Percentiles rank a stretch among this genome's conserved stretches.
phyloP scores from a whole-genome alignment of 768 basidiomycete genomes.

The Boletus eberwhitei region DNA sequence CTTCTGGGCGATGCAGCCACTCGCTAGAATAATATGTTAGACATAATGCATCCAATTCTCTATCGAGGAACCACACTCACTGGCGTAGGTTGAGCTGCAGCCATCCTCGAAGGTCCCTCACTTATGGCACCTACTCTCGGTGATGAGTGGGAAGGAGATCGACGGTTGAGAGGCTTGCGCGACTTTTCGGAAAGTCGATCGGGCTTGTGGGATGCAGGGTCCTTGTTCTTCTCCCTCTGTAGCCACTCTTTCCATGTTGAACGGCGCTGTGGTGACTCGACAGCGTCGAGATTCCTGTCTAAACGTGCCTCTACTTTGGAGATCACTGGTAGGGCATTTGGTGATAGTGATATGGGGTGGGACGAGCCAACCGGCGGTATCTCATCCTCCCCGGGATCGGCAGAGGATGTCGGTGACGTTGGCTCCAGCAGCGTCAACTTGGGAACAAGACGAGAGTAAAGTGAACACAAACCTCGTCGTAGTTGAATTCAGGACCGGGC shows the following conservation, averaged over 20 bases:
- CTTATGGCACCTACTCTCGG: no score
- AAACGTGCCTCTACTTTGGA: no score
- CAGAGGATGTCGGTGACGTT: not conserved
- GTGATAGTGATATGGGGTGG: not conserved
- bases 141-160: not conserved
- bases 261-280: no score
- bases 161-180: not conserved
- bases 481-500: not conserved
- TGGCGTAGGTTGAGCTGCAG: not conserved
- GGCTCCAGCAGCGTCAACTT: not conserved
- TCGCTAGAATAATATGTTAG: not conserved
- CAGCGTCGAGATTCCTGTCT: no score
- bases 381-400: not conserved
- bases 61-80: not conserved
- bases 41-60: no score
- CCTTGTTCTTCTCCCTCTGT: not conserved
- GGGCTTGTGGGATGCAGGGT: not conserved
- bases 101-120: not conserved
- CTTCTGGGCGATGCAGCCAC: accelerated
- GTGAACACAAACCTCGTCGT: not conserved
- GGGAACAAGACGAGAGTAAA: not conserved
- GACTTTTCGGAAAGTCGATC: no score
- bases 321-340: not conserved
- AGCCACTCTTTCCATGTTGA: not conserved
- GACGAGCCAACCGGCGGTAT: accelerated